Evolutionary conservation across 306 rosid genomes (phyloP).

Genomic region (Geum urbanum): DNA sequence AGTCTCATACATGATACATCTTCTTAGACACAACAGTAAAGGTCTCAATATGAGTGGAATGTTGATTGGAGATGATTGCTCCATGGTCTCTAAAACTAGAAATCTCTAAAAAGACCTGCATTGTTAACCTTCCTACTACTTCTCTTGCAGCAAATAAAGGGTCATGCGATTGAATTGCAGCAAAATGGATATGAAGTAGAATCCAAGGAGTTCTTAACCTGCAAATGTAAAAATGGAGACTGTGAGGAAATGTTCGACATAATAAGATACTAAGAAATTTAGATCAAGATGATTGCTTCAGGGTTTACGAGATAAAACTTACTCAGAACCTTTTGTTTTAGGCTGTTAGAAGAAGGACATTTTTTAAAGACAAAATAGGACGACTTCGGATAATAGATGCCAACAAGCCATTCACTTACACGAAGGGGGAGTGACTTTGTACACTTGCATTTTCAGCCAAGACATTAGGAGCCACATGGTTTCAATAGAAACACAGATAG

Average conservation of each 20-base stretch:
- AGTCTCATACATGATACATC: constrained; percentile 1
- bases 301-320: neutral
- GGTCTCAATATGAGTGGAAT: neutral
- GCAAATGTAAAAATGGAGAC: neutral
- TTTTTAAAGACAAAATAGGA: neutral
- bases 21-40: neutral
- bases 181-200: neutral
- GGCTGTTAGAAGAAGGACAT: too few relatives aligned
- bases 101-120: constrained; percentile 1
- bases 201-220: neutral
- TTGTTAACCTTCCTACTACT: neutral
- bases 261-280: neutral
- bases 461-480: constrained; percentile 6
- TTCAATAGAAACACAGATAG: constrained; percentile 11
- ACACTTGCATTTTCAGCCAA: constrained; percentile 11
- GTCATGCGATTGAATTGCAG: neutral
- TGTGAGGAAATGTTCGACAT: neutral
- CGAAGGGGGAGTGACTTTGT: neutral
- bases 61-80: constrained; percentile 11
- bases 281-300: neutral
- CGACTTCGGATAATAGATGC: neutral
- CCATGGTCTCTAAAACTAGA: constrained; percentile 16
- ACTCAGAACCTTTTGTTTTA: neutral
- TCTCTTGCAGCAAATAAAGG: neutral
- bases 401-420: neutral